Conservation (phyloP, 257 asterid species). For the Lithospermum erythrorhizon region DNA sequence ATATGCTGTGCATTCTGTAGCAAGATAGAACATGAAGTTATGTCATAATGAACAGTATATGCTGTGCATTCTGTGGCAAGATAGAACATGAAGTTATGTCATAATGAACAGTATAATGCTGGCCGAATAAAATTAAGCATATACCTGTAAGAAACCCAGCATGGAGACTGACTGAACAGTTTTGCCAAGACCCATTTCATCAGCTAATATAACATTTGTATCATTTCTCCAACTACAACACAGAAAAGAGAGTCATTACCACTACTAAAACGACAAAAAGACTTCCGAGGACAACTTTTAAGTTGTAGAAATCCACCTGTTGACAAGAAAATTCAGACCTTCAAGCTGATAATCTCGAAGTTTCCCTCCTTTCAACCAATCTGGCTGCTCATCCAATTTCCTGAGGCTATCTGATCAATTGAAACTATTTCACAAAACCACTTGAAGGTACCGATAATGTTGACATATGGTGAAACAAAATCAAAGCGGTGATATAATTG, state of each 20-base stretch:
- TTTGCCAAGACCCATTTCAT: conserved; percentile 99
- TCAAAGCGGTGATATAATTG: background rate
- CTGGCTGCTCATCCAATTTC: conserved; percentile 97
- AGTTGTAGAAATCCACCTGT: conserved; percentile 43
- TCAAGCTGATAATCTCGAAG: conserved; percentile 99
- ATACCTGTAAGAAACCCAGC: conserved; percentile 98
- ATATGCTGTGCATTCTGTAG: conserved; percentile 86
- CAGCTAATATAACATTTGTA: conserved; percentile 95
- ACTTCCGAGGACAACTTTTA: background rate
- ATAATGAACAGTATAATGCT: conserved; percentile 8
- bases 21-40: conserved; percentile 12
- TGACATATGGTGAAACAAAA: background rate
- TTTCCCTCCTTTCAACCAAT: conserved; percentile 94
- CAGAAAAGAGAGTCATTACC: conserved; percentile 33
- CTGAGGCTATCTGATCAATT: conserved; percentile 77
- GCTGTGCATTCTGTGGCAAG: conserved; percentile 70
- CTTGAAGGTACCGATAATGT: background rate
- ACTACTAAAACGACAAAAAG: conserved; percentile 9
- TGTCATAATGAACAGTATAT: conserved; percentile 31
- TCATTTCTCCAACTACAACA: conserved; percentile 97
- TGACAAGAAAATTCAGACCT: conserved; percentile 92
- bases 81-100: conserved; percentile 10
- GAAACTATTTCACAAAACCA: conserved; percentile 5
- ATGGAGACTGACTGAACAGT: conserved; percentile 98
- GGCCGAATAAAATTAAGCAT: conserved; percentile 3